Evolutionary conservation across 192 early-diverging fungal genomes (phyloP).

Genomic region (Radiomyces spectabilis): DNA sequence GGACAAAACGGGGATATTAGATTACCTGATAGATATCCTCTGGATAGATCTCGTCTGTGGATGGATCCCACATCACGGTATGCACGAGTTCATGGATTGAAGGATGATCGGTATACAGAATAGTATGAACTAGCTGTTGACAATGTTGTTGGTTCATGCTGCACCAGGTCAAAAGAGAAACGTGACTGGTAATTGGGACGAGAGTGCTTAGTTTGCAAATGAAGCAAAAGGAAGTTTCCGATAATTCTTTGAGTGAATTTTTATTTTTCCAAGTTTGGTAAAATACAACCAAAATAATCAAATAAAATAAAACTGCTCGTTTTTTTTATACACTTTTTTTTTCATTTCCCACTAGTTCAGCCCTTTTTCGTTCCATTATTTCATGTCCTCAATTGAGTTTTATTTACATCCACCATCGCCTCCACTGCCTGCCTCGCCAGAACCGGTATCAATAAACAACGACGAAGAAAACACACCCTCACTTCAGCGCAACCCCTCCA

Average conservation of each 20-base stretch:
- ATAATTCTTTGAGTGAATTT: slow-evolving; percentile 7
- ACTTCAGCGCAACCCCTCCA: no score
- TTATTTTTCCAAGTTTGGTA: slow-evolving; percentile 11
- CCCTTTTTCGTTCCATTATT: neutral
- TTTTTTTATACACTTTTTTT: slow-evolving; percentile 3
- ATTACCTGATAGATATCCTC: no score
- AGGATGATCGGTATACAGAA: no score
- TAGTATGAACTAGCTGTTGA: no score
- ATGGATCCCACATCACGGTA: no score
- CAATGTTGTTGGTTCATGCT: no score
- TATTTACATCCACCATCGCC: slow-evolving; percentile 21
- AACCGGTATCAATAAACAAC: neutral
- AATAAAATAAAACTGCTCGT: neutral
- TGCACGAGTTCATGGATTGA: no score
- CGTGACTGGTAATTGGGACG: slow-evolving; percentile 2
- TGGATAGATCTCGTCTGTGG: no score
- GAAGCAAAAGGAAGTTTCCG: slow-evolving; percentile 4
- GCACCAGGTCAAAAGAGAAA: slow-evolving; percentile 6
- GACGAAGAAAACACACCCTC: no score
- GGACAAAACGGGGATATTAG: no score
- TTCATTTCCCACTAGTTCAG: neutral
- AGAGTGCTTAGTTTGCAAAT: neutral
- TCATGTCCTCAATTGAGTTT: slow-evolving; percentile 17
- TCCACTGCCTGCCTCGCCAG: neutral
- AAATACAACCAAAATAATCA: slow-evolving; percentile 10